These are phyloP conservation scores for Candida smagusa DNA, from an alignment of 1,139 yeast genomes.

Conservation along the genomic window DNA sequence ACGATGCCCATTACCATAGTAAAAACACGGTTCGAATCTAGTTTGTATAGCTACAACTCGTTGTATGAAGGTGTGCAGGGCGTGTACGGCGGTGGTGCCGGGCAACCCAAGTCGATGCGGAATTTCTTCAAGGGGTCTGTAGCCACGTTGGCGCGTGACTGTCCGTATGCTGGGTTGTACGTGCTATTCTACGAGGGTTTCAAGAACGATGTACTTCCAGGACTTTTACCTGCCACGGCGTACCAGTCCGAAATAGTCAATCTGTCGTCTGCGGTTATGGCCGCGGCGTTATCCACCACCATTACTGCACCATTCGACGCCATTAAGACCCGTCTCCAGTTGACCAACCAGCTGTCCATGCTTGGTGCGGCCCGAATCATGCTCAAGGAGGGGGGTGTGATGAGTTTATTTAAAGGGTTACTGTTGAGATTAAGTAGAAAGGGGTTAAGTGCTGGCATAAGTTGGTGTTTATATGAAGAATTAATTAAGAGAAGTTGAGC, in stretches of 20 bases:
- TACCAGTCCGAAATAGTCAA: slow-evolving; percentile 57
- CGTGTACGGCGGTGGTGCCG: slow-evolving; percentile 35
- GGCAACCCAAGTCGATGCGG: slow-evolving; percentile 28
- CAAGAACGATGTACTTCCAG: slow-evolving; percentile 45
- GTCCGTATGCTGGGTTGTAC: slow-evolving; percentile 94
- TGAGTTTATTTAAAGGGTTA: slow-evolving; percentile 76
- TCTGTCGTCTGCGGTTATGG: slow-evolving; percentile 64
- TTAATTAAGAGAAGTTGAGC: slow-evolving; percentile 43
- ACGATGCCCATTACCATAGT: slow-evolving; percentile 99
- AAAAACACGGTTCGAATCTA: slow-evolving; percentile 85
- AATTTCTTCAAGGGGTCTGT: slow-evolving; percentile 87
- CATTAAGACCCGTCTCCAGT: slow-evolving; percentile 85
- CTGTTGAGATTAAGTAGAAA: slow-evolving; percentile 79
- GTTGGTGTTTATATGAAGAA: slow-evolving; percentile 97
- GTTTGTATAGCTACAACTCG: slow-evolving; percentile 66
- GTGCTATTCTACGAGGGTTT: slow-evolving; percentile 78
- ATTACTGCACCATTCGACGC: slow-evolving; percentile 96
- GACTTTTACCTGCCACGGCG: slow-evolving; percentile 13
- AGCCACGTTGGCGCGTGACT: slow-evolving; percentile 86
- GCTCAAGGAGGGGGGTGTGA: slow-evolving; percentile 55
- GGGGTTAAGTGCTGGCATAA: slow-evolving; percentile 89
- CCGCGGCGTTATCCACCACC: slow-evolving; percentile 80
- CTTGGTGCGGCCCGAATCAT: slow-evolving; percentile 32
- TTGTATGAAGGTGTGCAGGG: slow-evolving; percentile 59
- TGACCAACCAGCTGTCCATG: slow-evolving; percentile 28